Evolutionary conservation across 139 green algal genomes (phyloP).

Genomic region (Chlorella vulgaris): DNA sequence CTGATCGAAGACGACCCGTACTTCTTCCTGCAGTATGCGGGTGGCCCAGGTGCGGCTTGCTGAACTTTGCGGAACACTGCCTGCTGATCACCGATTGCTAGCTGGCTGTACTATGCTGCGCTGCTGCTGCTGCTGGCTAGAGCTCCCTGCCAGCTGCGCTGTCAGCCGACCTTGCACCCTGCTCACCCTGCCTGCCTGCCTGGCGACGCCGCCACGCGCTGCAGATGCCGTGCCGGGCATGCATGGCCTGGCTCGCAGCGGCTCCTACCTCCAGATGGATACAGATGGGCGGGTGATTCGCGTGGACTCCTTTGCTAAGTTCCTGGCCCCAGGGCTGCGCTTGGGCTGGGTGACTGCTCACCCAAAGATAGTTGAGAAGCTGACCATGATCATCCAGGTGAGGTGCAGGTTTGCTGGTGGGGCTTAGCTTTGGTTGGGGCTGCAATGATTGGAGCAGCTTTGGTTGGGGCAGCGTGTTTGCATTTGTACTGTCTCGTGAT

Average conservation of each 20-base stretch:
- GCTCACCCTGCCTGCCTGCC: too few species aligned
- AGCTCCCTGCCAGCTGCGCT: too few species aligned
- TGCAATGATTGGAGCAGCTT: neutral
- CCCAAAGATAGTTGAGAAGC: conserved; percentile 48
- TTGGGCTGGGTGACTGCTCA: conserved; percentile 75
- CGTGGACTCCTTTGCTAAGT: conserved; percentile 83
- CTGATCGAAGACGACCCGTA: conserved; percentile 91
- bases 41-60: neutral
- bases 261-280: conserved; percentile 71
- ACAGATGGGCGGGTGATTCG: conserved; percentile 72
- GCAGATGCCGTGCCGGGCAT: conserved; percentile 24
- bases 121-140: too few species aligned
- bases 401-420: too few species aligned
- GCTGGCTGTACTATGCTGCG: neutral
- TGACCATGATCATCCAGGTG: conserved; percentile 43
- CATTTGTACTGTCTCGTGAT: too few species aligned
- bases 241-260: conserved; percentile 2
- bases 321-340: conserved; percentile 63
- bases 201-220: too few species aligned
- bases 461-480: neutral
- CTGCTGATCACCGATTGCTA: neutral
- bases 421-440: too few species aligned
- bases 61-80: neutral
- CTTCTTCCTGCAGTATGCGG: conserved; percentile 72
- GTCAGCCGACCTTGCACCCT: too few species aligned